These are phyloP conservation scores for Monosporascus sp. DNA, from an alignment of 2,329 filamentous ascomycete genomes.

Conservation along the genomic window DNA sequence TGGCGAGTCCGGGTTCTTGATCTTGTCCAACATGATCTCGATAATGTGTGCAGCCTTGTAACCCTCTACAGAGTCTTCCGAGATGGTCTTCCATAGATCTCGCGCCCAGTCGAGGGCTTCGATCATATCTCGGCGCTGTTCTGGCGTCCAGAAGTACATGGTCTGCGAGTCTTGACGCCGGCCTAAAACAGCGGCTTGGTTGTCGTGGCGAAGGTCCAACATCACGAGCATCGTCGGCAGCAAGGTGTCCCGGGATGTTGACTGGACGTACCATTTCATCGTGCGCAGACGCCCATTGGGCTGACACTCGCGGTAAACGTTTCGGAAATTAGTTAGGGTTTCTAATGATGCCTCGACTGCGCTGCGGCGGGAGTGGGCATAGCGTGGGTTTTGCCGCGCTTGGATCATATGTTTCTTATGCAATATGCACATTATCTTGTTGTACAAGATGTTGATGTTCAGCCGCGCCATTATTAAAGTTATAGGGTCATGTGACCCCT, in stretches of 20 bases:
- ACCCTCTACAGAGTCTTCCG: slow-evolving; percentile 78
- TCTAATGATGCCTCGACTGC: slow-evolving; percentile 85
- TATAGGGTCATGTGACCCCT: slow-evolving; percentile 74
- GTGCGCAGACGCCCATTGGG: slow-evolving; percentile 65
- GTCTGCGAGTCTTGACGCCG: slow-evolving; percentile 37
- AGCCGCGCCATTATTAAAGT: slow-evolving; percentile 82
- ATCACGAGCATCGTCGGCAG: slow-evolving; percentile 80
- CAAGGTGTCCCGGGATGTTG: slow-evolving; percentile 77
- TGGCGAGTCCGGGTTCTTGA: slow-evolving; percentile 46
- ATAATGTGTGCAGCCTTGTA: slow-evolving; percentile 79
- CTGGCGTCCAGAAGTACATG: slow-evolving; percentile 50
- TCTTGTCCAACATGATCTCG: slow-evolving; percentile 78
- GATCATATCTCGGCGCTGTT: slow-evolving; percentile 70
- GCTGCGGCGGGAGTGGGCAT: slow-evolving; percentile 74
- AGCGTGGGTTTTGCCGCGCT: slow-evolving; percentile 72
- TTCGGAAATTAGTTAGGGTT: slow-evolving; percentile 71
- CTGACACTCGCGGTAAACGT: slow-evolving; percentile 69
- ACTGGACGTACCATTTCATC: slow-evolving; percentile 74
- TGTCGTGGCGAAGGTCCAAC: slow-evolving; percentile 73
- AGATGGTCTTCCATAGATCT: slow-evolving; percentile 74
- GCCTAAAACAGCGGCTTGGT: slow-evolving; percentile 38
- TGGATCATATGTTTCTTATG: slow-evolving; percentile 83
- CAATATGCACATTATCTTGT: slow-evolving; percentile 83
- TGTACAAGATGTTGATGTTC: slow-evolving; percentile 76
- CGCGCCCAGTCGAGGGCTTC: slow-evolving; percentile 65